Evolutionary conservation across 768 basidiomycete genomes (phyloP).

Genomic region (Scleroderma citrinum): DNA sequence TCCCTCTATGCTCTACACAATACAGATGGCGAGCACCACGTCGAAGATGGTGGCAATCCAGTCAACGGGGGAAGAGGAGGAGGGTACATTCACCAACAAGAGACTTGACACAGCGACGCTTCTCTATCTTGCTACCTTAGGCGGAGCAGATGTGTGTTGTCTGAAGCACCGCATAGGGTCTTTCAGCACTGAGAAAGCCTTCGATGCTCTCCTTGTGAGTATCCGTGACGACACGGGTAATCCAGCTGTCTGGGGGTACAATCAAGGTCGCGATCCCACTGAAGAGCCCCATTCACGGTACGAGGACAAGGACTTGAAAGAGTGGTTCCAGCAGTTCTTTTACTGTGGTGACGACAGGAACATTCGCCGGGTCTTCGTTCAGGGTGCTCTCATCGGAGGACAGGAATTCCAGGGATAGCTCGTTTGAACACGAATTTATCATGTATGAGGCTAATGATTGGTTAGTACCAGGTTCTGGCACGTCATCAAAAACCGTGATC

Average conservation of each 20-base stretch:
- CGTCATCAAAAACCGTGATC: too few relatives aligned
- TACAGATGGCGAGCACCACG: too few relatives aligned
- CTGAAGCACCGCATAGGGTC: conserved; percentile 67
- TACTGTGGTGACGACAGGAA: conserved; percentile 87
- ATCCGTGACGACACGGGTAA: conserved; percentile 48
- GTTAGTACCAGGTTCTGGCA: too few relatives aligned
- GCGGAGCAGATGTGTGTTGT: conserved; percentile 63
- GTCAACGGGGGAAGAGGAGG: conserved; percentile 8
- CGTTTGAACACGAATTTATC: too few relatives aligned
- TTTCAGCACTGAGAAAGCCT: conserved; percentile 76
- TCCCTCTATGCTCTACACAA: conserved; percentile 61
- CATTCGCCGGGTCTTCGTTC: conserved; percentile 76
- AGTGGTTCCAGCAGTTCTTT: conserved; percentile 28
- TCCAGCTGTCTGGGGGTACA: conserved; percentile 47
- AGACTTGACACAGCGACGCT: conserved; percentile 71
- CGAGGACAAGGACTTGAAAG: conserved; percentile 29
- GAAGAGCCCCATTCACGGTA: conserved; percentile 25
- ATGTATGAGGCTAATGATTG: too few relatives aligned
- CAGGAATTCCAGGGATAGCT: conserved; percentile 26
- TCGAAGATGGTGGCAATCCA: conserved; percentile 48
- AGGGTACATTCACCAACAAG: conserved; percentile 40
- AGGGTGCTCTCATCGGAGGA: conserved; percentile 76
- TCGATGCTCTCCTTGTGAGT: conserved; percentile 73
- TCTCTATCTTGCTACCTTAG: conserved; percentile 86
- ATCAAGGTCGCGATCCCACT: conserved; percentile 22